Conservation (phyloP, 306 rosid species). For the Cajanus cajan region DNA sequence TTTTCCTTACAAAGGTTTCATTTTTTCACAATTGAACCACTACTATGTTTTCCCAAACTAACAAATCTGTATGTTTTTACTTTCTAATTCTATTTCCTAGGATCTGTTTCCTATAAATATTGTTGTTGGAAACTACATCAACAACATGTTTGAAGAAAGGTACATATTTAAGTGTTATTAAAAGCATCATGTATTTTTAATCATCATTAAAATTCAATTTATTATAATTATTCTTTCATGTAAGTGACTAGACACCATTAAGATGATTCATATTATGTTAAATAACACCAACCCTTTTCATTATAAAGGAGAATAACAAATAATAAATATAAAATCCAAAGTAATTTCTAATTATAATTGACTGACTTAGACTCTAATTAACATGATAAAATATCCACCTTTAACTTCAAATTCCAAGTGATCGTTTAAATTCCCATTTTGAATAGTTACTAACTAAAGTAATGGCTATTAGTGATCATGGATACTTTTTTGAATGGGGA, state of each 20-base stretch:
- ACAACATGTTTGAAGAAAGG: conserved; percentile 98
- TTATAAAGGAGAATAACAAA: no score
- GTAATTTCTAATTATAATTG: background rate
- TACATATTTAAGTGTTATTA: conserved; percentile 22
- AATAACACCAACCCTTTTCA: background rate
- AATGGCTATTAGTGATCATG: no score
- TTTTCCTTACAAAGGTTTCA: background rate
- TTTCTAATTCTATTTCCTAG: no score
- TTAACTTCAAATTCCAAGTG: background rate
- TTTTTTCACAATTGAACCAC: background rate
- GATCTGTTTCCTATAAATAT: conserved; percentile 88
- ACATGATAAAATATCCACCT: background rate
- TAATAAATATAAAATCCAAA: background rate
- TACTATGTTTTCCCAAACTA: background rate
- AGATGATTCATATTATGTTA: background rate
- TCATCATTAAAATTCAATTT: background rate
- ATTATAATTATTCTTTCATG: background rate
- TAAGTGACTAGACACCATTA: background rate
- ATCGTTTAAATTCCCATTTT: background rate
- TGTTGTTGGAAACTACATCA: conserved; percentile 75
- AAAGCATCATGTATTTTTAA: background rate
- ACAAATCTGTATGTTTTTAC: background rate
- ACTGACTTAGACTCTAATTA: background rate
- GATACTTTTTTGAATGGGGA: no score
- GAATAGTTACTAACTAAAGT: no score